Conservation (phyloP, 208 protist species). For the Leishmania braziliensis region DNA sequence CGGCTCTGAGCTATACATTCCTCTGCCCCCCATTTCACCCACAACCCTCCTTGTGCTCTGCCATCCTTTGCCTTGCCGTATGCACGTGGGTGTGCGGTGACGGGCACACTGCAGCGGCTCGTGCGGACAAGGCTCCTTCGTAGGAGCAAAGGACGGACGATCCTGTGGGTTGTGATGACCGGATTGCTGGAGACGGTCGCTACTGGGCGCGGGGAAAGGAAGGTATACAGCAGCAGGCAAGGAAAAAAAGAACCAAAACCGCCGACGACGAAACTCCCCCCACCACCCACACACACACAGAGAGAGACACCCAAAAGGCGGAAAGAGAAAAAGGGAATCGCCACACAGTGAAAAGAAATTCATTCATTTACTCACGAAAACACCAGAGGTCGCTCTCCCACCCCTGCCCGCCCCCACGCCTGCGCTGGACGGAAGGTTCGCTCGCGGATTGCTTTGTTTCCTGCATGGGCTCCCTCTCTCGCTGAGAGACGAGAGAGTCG, state of each 20-base stretch:
- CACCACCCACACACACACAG: not conserved
- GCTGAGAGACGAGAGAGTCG: not conserved
- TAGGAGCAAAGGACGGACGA: not conserved
- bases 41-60: not conserved
- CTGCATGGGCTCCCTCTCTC: not conserved
- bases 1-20: not conserved
- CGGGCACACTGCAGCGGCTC: not conserved
- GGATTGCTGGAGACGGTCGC: not conserved
- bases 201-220: not conserved
- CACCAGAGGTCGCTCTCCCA: not conserved
- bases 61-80: not conserved
- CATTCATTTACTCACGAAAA: not conserved
- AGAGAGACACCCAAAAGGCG: not conserved
- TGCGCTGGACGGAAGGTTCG: not conserved
- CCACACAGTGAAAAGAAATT: too few relatives aligned
- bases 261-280: not conserved
- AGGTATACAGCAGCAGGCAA: not conserved
- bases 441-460: not conserved
- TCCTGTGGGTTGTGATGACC: not conserved
- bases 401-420: not conserved
- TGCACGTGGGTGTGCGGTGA: not conserved
- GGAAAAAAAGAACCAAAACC: not conserved
- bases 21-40: not conserved
- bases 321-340: too few relatives aligned
- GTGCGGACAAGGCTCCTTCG: not conserved